Base-by-base conservation (phyloP, 2,329 filamentous ascomycete genomes). In the Aspergillus ibericus region DNA sequence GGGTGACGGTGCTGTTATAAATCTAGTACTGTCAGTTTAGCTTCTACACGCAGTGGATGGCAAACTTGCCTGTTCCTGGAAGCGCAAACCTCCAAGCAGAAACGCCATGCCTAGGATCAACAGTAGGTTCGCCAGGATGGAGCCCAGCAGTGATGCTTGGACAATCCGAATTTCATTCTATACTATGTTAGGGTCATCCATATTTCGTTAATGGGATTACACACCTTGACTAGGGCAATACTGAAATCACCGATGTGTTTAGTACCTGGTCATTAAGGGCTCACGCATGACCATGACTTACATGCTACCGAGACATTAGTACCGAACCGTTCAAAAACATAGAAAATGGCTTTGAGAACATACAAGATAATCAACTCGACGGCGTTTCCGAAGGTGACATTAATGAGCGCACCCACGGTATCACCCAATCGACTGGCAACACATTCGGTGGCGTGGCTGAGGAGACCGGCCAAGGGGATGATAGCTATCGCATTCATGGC, bases 71-170 rank as follows among this genome's bases (percentile, higher is more conserved):
- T 96, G 93, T 79, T 97, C 93, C 72, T 90, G 88, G 75, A 87
- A 96, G 62, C 92, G 88, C 55, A 96, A 79, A 63, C 92, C 93
- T 70, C 93, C 93, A 22, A 96, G 78, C 53, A 96, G 83, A 75
- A 97, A 96, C 58, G 88, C 88, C 92, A 96, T 96, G 69, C 93
- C 93, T 66, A 97, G 78, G 70, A 96, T 96, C 60, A 96, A 83
- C 22, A 97, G 82, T 56, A 96, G 78, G 70, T 96, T 96, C 63
- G 92, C 89, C 64, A 97, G 79, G 67, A 97, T 96, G 1, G 92
- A 96, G 42, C 93, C 93, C 29, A 97, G 82, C 52, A 96, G 80
- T 0, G 93, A 96, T 13, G 93, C 92, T 76, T 96, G 93, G 22
- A 96, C 93, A 66, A 96, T 93, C 60, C 90, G 87, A 61, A 96